A percentile compares a stretch with the other conserved stretches of the same genome.
phyloP scores from a whole-genome alignment of 371 early-diverging fungal genomes.

The Dichotomocladium elegans region DNA sequence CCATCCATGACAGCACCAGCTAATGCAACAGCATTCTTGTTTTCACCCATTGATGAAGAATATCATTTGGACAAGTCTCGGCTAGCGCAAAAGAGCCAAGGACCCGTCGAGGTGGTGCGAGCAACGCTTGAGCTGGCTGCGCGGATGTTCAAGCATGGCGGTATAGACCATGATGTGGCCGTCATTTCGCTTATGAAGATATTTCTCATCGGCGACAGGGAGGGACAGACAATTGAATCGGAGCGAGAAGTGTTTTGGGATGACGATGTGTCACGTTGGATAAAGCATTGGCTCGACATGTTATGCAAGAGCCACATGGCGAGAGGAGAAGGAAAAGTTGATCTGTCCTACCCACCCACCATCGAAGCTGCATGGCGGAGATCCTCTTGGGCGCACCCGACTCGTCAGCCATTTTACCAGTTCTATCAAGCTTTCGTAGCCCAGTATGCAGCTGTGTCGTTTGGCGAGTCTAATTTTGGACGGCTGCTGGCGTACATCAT shows the following conservation, averaged over 20 bases:
- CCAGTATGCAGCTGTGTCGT: conserved; percentile 46
- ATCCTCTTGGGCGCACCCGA: conserved; percentile 35
- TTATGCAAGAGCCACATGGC: conserved; percentile 18
- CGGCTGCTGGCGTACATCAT: conserved; percentile 43
- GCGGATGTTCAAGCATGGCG: conserved; percentile 12
- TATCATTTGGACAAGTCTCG: conserved; percentile 41
- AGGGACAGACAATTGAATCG: conserved; percentile 27
- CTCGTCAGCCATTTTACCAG: conserved; percentile 45
- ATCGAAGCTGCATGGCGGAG: conserved; percentile 42
- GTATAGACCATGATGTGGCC: conserved; percentile 33
- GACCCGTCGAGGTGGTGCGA: conserved; percentile 2
- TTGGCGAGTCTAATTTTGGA: conserved; percentile 38
- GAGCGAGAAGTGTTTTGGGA: conserved; percentile 53
- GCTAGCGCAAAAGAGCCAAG: conserved; percentile 16
- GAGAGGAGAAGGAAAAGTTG: no score
- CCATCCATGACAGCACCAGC: not conserved
- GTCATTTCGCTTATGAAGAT: conserved; percentile 51
- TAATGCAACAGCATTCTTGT: conserved; percentile 34
- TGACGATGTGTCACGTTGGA: conserved; percentile 26
- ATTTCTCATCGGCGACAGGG: conserved; percentile 40
- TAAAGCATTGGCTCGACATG: conserved; percentile 36
- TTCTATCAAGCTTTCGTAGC: conserved; percentile 60
- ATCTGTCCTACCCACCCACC: conserved; percentile 11
- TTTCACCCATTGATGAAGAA: conserved; percentile 52
- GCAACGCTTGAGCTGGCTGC: conserved; percentile 32